Conservation (phyloP, 2,329 filamentous ascomycete species). For the Rutstroemia sydowiana region DNA sequence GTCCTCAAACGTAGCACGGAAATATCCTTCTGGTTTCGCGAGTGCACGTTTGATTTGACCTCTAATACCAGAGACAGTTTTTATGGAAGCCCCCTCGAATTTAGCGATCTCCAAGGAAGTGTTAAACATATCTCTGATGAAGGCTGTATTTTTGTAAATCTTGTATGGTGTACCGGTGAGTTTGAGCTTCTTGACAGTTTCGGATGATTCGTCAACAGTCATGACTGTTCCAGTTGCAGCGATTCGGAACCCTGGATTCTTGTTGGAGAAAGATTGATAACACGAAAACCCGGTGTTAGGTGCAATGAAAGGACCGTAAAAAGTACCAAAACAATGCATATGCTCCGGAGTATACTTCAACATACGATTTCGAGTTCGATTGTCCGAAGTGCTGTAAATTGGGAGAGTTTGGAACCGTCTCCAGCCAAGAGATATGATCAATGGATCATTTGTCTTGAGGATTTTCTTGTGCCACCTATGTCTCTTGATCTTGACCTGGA, state of each 20-base stretch:
- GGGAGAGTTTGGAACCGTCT: conserved; percentile 87
- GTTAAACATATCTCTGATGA: conserved; percentile 98
- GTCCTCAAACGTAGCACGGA: conserved; percentile 96
- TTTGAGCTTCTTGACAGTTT: conserved; percentile 99
- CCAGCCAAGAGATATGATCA: conserved; percentile 97
- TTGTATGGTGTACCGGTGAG: conserved; percentile 90
- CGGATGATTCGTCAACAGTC: conserved; percentile 88
- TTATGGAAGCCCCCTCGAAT: conserved; percentile 92
- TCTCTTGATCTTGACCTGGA: conserved; percentile 93
- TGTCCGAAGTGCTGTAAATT: conserved; percentile 92
- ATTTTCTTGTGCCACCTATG: conserved; percentile 99
- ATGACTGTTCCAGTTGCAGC: conserved; percentile 90
- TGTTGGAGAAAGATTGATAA: conserved; percentile 79
- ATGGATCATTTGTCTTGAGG: conserved; percentile 92
- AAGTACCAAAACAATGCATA: conserved; percentile 96
- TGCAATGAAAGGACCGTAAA: conserved; percentile 90
- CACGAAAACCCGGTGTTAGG: conserved; percentile 95
- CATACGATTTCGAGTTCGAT: conserved; percentile 90
- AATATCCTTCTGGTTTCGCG: conserved; percentile 87
- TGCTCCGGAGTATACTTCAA: conserved; percentile 98
- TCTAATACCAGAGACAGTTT: conserved; percentile 89
- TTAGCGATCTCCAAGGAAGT: conserved; percentile 91
- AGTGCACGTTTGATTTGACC: conserved; percentile 97
- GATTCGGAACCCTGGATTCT: conserved; percentile 85
- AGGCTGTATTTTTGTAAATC: conserved; percentile 98